Base-by-base conservation (phyloP, 2,329 filamentous ascomycete species). In the Alternaria tenuissima region DNA sequence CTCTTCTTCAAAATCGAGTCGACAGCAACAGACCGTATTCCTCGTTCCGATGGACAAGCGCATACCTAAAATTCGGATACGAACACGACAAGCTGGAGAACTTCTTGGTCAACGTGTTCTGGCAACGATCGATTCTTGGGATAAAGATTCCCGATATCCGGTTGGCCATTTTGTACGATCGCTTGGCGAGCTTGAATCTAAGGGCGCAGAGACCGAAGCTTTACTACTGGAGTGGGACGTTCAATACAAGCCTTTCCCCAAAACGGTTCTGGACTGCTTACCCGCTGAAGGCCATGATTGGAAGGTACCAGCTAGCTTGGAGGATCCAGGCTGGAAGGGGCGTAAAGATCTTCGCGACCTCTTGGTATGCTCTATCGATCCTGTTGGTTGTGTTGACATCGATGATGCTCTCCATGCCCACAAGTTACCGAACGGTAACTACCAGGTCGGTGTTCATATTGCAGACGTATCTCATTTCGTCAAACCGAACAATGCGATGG, bases 391-490 rank as follows among this genome's bases (percentile, higher is more conserved):
- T 79, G 94, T 98, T 73, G 95, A 99, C 82, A 99, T 99, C 59
- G 95, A 99, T 72, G 96, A 99, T 79, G 95, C 95, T 18, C 86
- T 99, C 7, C 96, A 99, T 78, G 94, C 95, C 7, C 87, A 89
- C 62, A 85, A 86, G 52, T 82, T 99, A 22, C 90, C 93, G 0
- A 98, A 98, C 72, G 95, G 96, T 43, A 97, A 98, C 77, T 94
- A 89, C 66, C 93, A 98, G 78, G 93, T 99, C 9, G 95, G 95
- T 65, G 95, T 99, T 16, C 96, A 99, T 79, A 99, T 99, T 79
- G 96, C 95, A 28, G 95, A 99, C 78, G 95, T 99, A n/a, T 98
- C 95, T 9, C 91, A 99, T 80, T 99, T 99, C 75, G 95, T 99
- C 72, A 96, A 95, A 80, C 94, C 96, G 26, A 93, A 92, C 78